Evolutionary conservation across 176 grass and related monocot species (phyloP).

Genomic region (Carex kokanica): DNA sequence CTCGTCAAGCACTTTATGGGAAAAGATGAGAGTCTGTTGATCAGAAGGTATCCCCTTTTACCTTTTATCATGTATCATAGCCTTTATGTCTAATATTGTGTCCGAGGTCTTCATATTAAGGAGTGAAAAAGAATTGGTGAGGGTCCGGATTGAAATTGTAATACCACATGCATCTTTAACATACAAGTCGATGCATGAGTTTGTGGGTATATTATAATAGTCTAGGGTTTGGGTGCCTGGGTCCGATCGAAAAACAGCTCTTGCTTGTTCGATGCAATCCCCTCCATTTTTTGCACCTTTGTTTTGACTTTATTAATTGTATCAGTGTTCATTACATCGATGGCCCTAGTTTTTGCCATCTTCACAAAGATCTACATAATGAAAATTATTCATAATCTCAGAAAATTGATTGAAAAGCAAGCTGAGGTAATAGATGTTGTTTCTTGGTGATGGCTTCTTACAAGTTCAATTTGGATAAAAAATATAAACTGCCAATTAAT

Average conservation of each 20-base stretch:
- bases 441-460: background rate
- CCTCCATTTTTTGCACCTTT: background rate
- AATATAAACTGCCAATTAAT: background rate
- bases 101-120: conserved; percentile 14
- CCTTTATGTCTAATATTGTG: conserved; percentile 9
- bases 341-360: conserved; percentile 2
- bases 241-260: background rate
- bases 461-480: background rate
- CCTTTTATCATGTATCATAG: conserved; percentile 12
- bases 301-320: conserved; percentile 3
- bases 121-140: background rate
- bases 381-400: background rate
- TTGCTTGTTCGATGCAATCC: background rate
- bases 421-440: background rate
- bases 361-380: background rate
- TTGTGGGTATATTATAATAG: conserved; percentile 2
- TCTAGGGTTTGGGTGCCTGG: background rate
- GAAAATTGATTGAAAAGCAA: background rate
- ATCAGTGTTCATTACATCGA: background rate
- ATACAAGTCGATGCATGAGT: conserved; percentile 29
- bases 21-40: conserved; percentile 11
- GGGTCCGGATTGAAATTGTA: conserved; percentile 5
- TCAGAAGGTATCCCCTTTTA: background rate
- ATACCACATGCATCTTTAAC: conserved; percentile 10
- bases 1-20: background rate